phyloP scores from a whole-genome alignment of 2,329 filamentous ascomycete species.

The Trichoderma atroviride region DNA sequence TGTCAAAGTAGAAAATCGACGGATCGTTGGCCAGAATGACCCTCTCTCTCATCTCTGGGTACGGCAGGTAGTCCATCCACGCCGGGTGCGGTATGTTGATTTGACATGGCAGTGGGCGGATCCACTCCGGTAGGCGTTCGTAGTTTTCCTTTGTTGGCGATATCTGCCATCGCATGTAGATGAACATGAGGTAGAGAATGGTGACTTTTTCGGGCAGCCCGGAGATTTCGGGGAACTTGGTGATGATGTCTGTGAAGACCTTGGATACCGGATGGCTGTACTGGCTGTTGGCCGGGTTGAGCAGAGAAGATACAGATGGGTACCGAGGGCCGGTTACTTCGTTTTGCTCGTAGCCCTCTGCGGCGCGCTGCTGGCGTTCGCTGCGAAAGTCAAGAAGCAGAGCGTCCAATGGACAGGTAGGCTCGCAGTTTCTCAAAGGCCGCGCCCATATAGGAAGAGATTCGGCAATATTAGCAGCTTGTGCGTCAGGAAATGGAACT shows the following conservation, averaged over 20 bases:
- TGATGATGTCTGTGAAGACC: conserved; percentile 81
- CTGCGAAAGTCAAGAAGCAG: conserved; percentile 80
- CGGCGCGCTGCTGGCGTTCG: conserved; percentile 66
- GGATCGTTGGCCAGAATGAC: conserved; percentile 56
- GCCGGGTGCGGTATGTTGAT: conserved; percentile 69
- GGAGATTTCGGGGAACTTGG: conserved; percentile 78
- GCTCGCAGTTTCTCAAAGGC: conserved; percentile 60
- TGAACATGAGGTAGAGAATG: conserved; percentile 83
- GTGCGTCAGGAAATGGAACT: not conserved
- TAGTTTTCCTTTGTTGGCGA: conserved; percentile 78
- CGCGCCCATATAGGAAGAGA: conserved; percentile 32
- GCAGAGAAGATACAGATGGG: conserved; percentile 75
- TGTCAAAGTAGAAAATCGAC: conserved; percentile 66
- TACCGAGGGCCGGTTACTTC: conserved; percentile 76
- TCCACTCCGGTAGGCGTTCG: conserved; percentile 73
- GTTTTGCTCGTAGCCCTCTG: conserved; percentile 64
- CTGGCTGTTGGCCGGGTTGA: conserved; percentile 67
- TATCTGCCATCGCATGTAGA: conserved; percentile 84
- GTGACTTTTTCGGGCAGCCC: conserved; percentile 81
- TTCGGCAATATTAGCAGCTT: not conserved
- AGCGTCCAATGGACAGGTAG: conserved; percentile 76
- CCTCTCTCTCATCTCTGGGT: conserved; percentile 73
- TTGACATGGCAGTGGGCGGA: conserved; percentile 67
- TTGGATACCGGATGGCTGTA: conserved; percentile 78
- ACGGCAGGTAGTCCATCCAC: conserved; percentile 84